Evolutionary conservation across 2,329 filamentous ascomycete genomes (phyloP).

Genomic region (Alternaria incomplexa): DNA sequence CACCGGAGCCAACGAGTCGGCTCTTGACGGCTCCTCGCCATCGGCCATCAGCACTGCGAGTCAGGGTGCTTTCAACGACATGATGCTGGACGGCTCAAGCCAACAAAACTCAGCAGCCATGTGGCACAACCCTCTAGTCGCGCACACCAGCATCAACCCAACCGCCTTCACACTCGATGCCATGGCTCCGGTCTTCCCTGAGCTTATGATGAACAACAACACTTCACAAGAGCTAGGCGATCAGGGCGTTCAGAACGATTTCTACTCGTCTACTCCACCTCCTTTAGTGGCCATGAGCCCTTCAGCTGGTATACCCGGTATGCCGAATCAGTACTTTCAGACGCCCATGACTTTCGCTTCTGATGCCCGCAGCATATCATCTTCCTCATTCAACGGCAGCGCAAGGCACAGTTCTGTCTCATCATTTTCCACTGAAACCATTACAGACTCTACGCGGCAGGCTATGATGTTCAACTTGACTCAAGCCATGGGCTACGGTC

Average conservation of each 20-base stretch:
- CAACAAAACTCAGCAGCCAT: conserved; percentile 46
- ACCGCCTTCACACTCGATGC: conserved; percentile 79
- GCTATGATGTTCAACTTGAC: conserved; percentile 67
- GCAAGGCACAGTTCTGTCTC: conserved; percentile 65
- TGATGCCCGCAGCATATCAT: conserved; percentile 67
- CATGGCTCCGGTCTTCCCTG: conserved; percentile 75
- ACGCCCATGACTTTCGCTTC: conserved; percentile 72
- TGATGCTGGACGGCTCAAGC: conserved; percentile 78
- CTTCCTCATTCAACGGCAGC: conserved; percentile 73
- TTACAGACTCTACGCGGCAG: conserved; percentile 70
- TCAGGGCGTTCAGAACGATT: conserved; percentile 71
- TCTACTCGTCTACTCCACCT: conserved; percentile 80
- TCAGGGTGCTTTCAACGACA: conserved; percentile 88
- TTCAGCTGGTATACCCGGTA: conserved; percentile 68
- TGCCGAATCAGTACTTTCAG: conserved; percentile 66
- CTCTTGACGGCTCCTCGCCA: conserved; percentile 90
- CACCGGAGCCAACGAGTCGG: conserved; percentile 71
- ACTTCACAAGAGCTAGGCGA: conserved; percentile 78
- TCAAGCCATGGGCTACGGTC: conserved; percentile 62
- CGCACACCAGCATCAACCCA: conserved; percentile 68
- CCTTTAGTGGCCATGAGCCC: conserved; percentile 77
- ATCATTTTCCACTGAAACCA: conserved; percentile 67
- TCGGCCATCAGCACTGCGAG: conserved; percentile 95
- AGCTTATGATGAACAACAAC: conserved; percentile 69
- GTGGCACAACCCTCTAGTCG: conserved; percentile 61